These are phyloP conservation scores for Solanum chacoense DNA, from an alignment of 305 asterid genomes.

Conservation along the genomic window DNA sequence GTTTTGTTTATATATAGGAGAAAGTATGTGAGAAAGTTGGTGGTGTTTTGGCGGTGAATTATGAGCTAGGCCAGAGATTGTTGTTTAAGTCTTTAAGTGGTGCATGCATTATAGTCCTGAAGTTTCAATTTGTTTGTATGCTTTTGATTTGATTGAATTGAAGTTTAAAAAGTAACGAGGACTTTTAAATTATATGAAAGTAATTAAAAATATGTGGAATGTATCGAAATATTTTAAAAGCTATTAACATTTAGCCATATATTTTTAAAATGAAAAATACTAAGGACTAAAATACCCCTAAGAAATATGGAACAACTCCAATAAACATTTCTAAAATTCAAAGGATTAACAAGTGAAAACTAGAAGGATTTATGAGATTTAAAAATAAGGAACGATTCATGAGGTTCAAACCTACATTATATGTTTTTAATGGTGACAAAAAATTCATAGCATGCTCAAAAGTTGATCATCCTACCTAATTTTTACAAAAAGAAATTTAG, in stretches of 20 bases:
- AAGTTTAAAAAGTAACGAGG: fast-evolving
- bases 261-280: not conserved
- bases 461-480: not conserved
- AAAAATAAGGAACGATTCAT: not conserved
- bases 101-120: not conserved
- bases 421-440: not conserved
- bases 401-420: not conserved
- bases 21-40: not conserved
- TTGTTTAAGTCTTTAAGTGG: not conserved
- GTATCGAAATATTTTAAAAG: not conserved
- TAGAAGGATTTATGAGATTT: not conserved
- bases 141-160: not conserved
- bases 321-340: not conserved
- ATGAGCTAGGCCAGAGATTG: not conserved
- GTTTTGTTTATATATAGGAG: not conserved
- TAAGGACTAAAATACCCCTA: not conserved
- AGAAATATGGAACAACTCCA: not conserved
- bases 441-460: not conserved
- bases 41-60: not conserved
- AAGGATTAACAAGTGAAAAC: not conserved
- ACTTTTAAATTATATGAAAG: not conserved
- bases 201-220: not conserved
- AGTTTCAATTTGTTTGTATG: not conserved
- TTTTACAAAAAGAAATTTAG: not conserved
- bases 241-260: not conserved